Percentiles rank a stretch among this genome's conserved stretches.
Conservation (phyloP, 306 rosid genomes). For the Gastrolobium bilobum region DNA sequence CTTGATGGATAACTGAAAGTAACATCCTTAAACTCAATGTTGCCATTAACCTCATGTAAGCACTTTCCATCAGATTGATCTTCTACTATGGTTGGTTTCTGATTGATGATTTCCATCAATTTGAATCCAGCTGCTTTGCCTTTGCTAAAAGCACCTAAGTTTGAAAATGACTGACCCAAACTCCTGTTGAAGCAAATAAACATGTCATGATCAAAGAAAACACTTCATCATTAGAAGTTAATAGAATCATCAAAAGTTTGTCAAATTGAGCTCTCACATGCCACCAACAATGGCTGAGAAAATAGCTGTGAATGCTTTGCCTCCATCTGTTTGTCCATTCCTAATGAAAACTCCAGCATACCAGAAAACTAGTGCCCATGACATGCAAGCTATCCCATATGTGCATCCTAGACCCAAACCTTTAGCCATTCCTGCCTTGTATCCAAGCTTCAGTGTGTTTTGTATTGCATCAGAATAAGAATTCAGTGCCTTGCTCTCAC, state of each 20-base stretch:
- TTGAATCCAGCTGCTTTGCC: conserved; percentile 96
- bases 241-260: not conserved
- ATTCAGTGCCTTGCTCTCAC: conserved; percentile 95
- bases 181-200: conserved; percentile 70
- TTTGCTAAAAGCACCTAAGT: conserved; percentile 97
- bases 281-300: conserved; percentile 99
- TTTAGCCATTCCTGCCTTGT: conserved; percentile 99
- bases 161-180: conserved; percentile 98
- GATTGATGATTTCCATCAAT: conserved; percentile 93
- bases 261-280: conserved; percentile 70
- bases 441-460: conserved; percentile 92
- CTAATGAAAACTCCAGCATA: conserved; percentile 97
- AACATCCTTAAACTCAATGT: conserved; percentile 89
- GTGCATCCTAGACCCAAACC: conserved; percentile 98
- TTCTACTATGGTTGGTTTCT: conserved; percentile 83
- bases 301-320: conserved; percentile 97
- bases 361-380: conserved; percentile 99
- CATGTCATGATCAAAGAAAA: conserved; percentile 22
- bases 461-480: conserved; percentile 97
- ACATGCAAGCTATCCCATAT: conserved; percentile 99
- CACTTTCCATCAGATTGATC: conserved; percentile 79
- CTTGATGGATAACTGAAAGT: conserved; percentile 95
- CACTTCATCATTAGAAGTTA: not conserved
- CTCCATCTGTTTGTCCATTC: conserved; percentile 95
- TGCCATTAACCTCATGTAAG: conserved; percentile 77